Conservation (phyloP, 345 rosid genomes). For the Acer yangbiense region DNA sequence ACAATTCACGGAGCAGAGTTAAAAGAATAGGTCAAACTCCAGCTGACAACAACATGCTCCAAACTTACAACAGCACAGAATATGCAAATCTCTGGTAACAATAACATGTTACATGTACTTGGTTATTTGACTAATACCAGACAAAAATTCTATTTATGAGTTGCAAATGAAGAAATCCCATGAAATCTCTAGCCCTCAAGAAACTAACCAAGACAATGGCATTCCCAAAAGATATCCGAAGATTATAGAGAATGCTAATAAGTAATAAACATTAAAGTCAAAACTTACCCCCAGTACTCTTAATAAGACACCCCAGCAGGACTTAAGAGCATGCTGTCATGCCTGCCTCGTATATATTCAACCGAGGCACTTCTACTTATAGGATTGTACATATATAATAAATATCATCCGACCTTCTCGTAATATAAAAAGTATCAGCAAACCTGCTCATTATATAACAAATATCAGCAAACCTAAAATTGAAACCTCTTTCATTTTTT, state of each 20-base stretch:
- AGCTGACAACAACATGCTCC: background rate
- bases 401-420: background rate
- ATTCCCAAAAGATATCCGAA: background rate
- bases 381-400: background rate
- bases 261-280: background rate
- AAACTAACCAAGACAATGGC: background rate
- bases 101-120: background rate
- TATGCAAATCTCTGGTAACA: background rate
- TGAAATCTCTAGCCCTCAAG: background rate
- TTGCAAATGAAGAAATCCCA: background rate
- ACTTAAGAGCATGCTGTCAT: background rate
- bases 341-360: background rate
- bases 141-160: background rate
- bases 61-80: background rate
- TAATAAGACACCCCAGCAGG: background rate
- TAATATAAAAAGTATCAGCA: too few relatives aligned
- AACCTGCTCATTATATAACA: too few relatives aligned
- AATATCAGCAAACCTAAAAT: too few relatives aligned
- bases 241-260: background rate
- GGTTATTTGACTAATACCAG: background rate
- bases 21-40: background rate
- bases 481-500: background rate
- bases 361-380: background rate
- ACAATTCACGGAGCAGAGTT: background rate
- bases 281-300: background rate